phyloP scores from a whole-genome alignment of 1,139 yeast species.

The Diutina rugosa region DNA sequence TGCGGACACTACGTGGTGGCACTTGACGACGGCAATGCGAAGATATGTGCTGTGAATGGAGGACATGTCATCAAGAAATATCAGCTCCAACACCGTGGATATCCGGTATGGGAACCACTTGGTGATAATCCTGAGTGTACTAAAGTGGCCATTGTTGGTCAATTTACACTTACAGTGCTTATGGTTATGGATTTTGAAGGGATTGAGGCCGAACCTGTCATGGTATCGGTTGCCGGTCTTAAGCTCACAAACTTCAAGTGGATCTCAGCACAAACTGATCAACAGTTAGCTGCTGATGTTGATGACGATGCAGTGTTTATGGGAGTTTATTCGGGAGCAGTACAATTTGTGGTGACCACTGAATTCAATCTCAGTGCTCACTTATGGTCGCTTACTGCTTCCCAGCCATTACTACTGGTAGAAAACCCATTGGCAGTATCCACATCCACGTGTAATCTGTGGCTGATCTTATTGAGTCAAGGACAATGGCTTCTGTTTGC shows the following conservation, averaged over 20 bases:
- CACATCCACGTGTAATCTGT: background rate
- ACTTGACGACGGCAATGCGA: background rate
- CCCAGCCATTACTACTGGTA: background rate
- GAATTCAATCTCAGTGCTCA: background rate
- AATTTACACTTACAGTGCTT: background rate
- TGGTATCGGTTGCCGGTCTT: background rate
- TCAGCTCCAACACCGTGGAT: background rate
- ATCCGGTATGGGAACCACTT: background rate
- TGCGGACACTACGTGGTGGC: background rate
- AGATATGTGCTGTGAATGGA: background rate
- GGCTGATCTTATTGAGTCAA: background rate
- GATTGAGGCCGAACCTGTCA: background rate
- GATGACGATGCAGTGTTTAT: background rate
- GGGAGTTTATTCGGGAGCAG: background rate
- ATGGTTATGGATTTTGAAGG: background rate
- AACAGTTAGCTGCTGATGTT: background rate
- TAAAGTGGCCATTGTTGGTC: constrained; percentile 1
- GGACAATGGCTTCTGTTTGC: background rate
- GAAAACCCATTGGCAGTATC: background rate
- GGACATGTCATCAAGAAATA: background rate
- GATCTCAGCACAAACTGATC: background rate
- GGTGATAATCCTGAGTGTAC: background rate
- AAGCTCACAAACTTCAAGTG: background rate
- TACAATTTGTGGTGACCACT: background rate
- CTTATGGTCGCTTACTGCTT: background rate